A percentile compares a stretch with the other conserved stretches of the same genome.
Evolutionary conservation across 2,329 filamentous ascomycete species (phyloP).

Genomic region (Neonectria faginata): DNA sequence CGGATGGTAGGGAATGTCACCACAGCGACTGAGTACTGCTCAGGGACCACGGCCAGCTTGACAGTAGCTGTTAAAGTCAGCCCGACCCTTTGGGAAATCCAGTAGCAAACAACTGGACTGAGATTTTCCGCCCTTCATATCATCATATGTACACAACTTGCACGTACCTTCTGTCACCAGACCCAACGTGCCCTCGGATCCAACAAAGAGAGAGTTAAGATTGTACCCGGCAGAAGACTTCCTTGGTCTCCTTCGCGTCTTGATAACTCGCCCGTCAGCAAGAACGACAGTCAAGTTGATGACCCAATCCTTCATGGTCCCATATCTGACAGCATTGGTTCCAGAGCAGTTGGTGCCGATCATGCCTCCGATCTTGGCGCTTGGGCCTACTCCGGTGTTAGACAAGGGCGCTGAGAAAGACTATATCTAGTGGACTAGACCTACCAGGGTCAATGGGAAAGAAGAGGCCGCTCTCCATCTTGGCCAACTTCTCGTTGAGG

Average conservation of each 20-base stretch:
- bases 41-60: constrained; percentile 81
- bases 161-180: constrained; percentile 76
- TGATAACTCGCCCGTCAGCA: constrained; percentile 82
- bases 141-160: not conserved
- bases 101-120: not conserved
- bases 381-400: constrained; percentile 57
- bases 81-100: not conserved
- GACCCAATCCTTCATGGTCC: constrained; percentile 91
- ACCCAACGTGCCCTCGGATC: constrained; percentile 84
- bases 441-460: constrained; percentile 88
- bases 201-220: constrained; percentile 82
- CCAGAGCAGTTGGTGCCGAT: constrained; percentile 82
- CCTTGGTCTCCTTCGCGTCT: constrained; percentile 80
- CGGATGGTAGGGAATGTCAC: constrained; percentile 83
- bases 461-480: constrained; percentile 81
- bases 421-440: constrained; percentile 33
- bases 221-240: constrained; percentile 89
- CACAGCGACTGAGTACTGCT: constrained; percentile 81
- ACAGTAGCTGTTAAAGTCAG: constrained; percentile 68
- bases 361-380: constrained; percentile 85
- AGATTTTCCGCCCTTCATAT: not conserved
- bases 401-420: not conserved
- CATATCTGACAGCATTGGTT: constrained; percentile 84
- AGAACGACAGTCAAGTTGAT: constrained; percentile 85
- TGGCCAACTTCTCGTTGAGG: constrained; percentile 77